Conservation (phyloP, 2,329 filamentous ascomycete genomes). For the Aureobasidium sp. region DNA sequence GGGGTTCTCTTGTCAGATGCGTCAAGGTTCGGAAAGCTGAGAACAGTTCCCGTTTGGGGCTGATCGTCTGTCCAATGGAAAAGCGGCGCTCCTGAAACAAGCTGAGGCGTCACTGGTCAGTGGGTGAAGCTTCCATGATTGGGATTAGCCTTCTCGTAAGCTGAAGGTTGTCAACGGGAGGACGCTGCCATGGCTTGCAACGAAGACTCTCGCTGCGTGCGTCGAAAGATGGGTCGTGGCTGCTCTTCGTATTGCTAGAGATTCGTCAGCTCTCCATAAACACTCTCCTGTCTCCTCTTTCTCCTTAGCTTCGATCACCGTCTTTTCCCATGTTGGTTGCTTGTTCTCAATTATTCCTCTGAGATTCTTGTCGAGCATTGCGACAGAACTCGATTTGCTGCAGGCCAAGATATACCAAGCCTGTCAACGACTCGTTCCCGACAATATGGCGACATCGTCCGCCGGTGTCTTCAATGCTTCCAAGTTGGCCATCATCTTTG, state of each 20-base stretch:
- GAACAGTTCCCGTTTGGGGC: not conserved
- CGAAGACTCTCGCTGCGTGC: not conserved
- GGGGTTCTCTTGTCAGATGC: not conserved
- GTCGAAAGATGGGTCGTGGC: not conserved
- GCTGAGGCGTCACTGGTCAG: not conserved
- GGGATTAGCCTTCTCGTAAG: slow-evolving; percentile 1
- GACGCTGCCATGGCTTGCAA: not conserved
- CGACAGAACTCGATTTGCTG: not conserved
- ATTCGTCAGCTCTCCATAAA: slow-evolving; percentile 9
- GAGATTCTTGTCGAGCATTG: not conserved
- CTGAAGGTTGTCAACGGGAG: not conserved
- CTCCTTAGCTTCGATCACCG: not conserved
- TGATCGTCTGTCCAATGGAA: slow-evolving; percentile 8
- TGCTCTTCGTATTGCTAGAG: not conserved
- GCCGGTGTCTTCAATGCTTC: slow-evolving; percentile 11
- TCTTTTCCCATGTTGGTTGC: not conserved
- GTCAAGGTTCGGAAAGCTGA: not conserved
- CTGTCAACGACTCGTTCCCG: not conserved
- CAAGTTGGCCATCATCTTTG: slow-evolving; percentile 21
- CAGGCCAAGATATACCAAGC: slow-evolving; percentile 13
- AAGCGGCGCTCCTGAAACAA: not conserved
- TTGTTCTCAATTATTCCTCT: slow-evolving; percentile 2
- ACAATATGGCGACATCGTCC: slow-evolving; percentile 5
- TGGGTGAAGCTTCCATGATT: not conserved
- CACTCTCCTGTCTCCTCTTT: not conserved